A percentile compares a stretch with the other conserved stretches of the same genome.
Conservation (phyloP, 352 stramenopile genomes). For the Hyaloperonospora brassicae region DNA sequence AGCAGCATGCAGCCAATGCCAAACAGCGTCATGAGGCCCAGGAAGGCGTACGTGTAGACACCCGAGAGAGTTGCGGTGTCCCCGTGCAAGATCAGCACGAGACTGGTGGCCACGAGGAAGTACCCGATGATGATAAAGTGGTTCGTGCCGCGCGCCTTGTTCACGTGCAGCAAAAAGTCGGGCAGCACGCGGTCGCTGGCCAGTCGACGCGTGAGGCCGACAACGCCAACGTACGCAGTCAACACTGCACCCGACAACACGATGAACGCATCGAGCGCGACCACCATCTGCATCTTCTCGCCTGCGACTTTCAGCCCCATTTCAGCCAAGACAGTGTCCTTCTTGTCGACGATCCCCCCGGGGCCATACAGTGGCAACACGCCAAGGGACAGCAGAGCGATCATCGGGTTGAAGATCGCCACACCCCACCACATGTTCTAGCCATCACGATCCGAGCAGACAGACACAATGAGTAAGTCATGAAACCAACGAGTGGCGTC, state of each 20-base stretch:
- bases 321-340: conserved; percentile 86
- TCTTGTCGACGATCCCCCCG: conserved; percentile 69
- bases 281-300: conserved; percentile 61
- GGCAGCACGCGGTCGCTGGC: conserved; percentile 86
- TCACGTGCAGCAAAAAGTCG: conserved; percentile 70
- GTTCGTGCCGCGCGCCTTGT: conserved; percentile 81
- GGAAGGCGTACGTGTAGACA: conserved; percentile 94
- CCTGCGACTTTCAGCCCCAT: conserved; percentile 83
- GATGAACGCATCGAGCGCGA: conserved; percentile 90
- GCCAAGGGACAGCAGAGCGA: conserved; percentile 86
- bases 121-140: conserved; percentile 90
- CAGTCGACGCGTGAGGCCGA: conserved; percentile 87
- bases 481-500: neutral
- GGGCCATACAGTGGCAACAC: conserved; percentile 79
- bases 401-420: conserved; percentile 90
- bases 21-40: conserved; percentile 92
- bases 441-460: neutral
- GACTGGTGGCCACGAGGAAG: conserved; percentile 81
- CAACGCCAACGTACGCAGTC: conserved; percentile 91
- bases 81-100: conserved; percentile 86
- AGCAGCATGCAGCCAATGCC: conserved; percentile 90
- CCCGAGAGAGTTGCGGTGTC: conserved; percentile 89
- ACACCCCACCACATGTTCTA: conserved; percentile 93
- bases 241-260: conserved; percentile 90
- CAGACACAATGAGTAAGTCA: conserved; percentile 8